Base-by-base conservation (phyloP, 2,329 filamentous ascomycete genomes). In the Didymella arachidicola region DNA sequence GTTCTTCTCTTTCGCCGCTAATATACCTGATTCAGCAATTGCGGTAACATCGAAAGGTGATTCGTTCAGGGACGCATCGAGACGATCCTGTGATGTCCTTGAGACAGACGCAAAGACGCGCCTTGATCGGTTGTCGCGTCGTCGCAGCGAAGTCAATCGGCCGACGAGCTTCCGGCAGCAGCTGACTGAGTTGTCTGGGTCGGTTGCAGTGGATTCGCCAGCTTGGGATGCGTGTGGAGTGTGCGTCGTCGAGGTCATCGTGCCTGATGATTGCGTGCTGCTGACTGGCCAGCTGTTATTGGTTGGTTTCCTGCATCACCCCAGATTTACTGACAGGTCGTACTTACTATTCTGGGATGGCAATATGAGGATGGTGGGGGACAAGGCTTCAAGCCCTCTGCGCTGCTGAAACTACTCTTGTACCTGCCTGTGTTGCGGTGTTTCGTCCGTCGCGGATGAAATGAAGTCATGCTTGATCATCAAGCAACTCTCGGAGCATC, bases 41-140 rank as follows among this genome's bases (percentile, higher is more conserved):
- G 49, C 48, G 4, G 57, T 52, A 6, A 61, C 60, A 44, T 74
- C 67, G 44, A 74, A 43, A 0, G 71, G 63, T 38, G 49, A 36
- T 50, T 77, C 74, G 29, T 45, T 64, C 55, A 74, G 45, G n/a
- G 73, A 74, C 59, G 70, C 68, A 60, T 72, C 65, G 46, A 74
- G 73, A 36, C 73, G 73, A 22, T 66, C 69, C 30, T 68, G 66
- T 3, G 70, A 68, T 5, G 69, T 65, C 36, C 57, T 59, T 8
- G 69, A 62, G 12, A 73, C 43, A 10, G 57, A 58, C 34, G 64
- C 53, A 44, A 69, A 69, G 41, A 61, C 47, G 32, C 59, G 63
- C 38, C 58, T 59, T 5, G 45, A 30, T 16, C 42, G 54, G 36
- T 47, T 47, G 11, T 42, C 53, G 55, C 55, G 30, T 29, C 50